A percentile compares a stretch with the other conserved stretches of the same genome.
Conservation (phyloP, 805 yeast genomes). For the Yarrowia deformans region DNA sequence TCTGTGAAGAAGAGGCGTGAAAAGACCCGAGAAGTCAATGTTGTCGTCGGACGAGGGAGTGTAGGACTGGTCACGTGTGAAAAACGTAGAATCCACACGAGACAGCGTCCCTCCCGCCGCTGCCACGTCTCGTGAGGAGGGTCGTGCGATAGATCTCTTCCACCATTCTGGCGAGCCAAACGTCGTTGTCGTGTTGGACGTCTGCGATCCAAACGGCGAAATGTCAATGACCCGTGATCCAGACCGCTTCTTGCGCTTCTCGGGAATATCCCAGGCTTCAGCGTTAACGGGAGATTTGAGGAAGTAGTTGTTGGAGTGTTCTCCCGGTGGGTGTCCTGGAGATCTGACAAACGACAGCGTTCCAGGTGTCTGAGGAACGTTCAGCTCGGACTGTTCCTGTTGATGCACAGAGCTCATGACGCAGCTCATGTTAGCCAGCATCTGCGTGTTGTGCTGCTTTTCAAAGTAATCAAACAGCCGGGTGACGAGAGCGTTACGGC, state of each 20-base stretch:
- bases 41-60: conserved; percentile 22
- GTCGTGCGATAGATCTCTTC: conserved; percentile 6
- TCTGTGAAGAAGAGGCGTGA: conserved; percentile 8
- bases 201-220: conserved; percentile 18
- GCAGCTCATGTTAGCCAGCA: conserved; percentile 89
- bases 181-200: neutral
- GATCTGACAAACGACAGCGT: conserved; percentile 43
- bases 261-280: conserved; percentile 27
- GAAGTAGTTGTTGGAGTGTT: conserved; percentile 15
- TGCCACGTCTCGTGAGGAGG: conserved; percentile 5
- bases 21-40: conserved; percentile 20
- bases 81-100: neutral
- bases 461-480: conserved; percentile 71
- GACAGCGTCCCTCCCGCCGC: conserved; percentile 2
- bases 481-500: conserved; percentile 68
- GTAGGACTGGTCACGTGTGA: conserved; percentile 14
- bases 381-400: conserved; percentile 41
- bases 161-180: conserved; percentile 39
- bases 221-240: conserved; percentile 2
- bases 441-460: conserved; percentile 71
- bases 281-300: conserved; percentile 25
- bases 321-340: conserved; percentile 43
- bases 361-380: conserved; percentile 44
- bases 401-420: conserved; percentile 58
- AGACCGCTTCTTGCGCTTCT: conserved; percentile 5